Evolutionary conservation across 75 land plant species (phyloP), one percentile per base, ranked within the genome.

Genomic region (Sequoia sempervirens): DNA sequence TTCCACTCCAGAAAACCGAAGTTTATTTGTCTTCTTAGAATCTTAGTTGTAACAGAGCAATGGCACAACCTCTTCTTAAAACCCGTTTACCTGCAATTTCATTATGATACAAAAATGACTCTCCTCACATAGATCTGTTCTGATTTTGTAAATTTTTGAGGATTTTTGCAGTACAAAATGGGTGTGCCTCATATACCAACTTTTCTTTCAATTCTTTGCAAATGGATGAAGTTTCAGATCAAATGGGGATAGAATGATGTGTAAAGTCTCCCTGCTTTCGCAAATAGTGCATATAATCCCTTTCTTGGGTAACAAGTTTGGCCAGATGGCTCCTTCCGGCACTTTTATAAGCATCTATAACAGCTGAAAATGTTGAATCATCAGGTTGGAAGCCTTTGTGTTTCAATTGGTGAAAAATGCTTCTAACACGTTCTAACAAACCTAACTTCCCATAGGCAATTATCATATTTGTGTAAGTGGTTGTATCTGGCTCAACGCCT

Each of bases 271-370:
- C 30, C 28, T 68, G 72, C 32, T 68, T 34, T 74, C 43, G 12
- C 26, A 11, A 81, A 40, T 66, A 84, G 80, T 84, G 86, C 20
- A 86, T 85, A 82, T 90, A 92, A 82, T 82, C 85, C 94, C 88
- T 91, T 52, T 96, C 94, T 80, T 94, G 96, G 34, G 69, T 76
- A 50, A 88, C 99, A 91, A 93, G 83, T 45, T 87, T 84, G 43
- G 93, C 96, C 76, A 96, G 90, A 61, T 96, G 95, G 83, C 81
- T 30, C 75, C 92, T 90, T 23, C 95, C 91, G 18, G 91, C 92
- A 56, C 80, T 85, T 84, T 81, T 90, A 80, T 91, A 96, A 14
- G 90, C 92, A 82, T 90, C 75, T 10, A 93, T 91, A 23, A 96
- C 88, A 38, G 88, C 85, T 73, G 86, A 92, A 81, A 89, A 96